Evolutionary conservation across 2,329 filamentous ascomycete species (phyloP).

Genomic region (Neopestalotiopsis rosae): DNA sequence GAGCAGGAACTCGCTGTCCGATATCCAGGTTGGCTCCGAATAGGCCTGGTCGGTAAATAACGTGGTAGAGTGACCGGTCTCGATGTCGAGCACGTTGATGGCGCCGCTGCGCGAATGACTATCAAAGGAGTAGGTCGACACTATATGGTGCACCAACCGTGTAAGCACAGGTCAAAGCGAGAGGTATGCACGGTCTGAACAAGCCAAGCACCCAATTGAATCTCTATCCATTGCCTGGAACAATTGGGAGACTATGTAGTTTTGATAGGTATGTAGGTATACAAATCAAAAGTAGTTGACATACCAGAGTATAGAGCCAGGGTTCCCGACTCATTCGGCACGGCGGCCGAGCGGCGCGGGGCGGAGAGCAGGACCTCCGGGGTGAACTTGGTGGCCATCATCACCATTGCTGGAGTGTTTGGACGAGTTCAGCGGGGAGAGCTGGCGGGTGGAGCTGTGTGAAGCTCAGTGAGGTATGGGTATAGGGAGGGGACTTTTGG

Average conservation of each 20-base stretch:
- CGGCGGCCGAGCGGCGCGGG: constrained; percentile 71
- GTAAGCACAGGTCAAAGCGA: not conserved
- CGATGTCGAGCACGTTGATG: constrained; percentile 73
- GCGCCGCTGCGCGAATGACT: constrained; percentile 72
- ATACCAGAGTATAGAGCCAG: constrained; percentile 67
- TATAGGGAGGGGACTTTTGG: not conserved
- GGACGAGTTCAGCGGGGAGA: not conserved
- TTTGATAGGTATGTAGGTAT: no score
- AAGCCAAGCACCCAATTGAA: not conserved
- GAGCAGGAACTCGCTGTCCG: constrained; percentile 65
- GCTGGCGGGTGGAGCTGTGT: not conserved
- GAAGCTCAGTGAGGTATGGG: not conserved
- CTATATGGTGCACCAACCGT: constrained; percentile 35
- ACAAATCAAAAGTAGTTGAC: not conserved
- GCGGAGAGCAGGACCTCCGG: constrained; percentile 79
- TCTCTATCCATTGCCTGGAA: no score
- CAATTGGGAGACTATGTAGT: no score
- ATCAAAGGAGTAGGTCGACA: constrained; percentile 81
- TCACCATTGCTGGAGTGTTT: constrained; percentile 61
- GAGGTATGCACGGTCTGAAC: not conserved
- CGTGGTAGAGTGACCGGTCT: constrained; percentile 66
- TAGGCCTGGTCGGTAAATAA: constrained; percentile 70
- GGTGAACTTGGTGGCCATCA: constrained; percentile 73
- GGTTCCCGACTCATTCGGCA: constrained; percentile 72
- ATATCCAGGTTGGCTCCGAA: constrained; percentile 79